A percentile compares a stretch with the other conserved stretches of the same genome.
These are phyloP conservation scores for Moesziomyces sp. DNA, from an alignment of 1,284 basidiomycete genomes.

Conservation along the genomic window DNA sequence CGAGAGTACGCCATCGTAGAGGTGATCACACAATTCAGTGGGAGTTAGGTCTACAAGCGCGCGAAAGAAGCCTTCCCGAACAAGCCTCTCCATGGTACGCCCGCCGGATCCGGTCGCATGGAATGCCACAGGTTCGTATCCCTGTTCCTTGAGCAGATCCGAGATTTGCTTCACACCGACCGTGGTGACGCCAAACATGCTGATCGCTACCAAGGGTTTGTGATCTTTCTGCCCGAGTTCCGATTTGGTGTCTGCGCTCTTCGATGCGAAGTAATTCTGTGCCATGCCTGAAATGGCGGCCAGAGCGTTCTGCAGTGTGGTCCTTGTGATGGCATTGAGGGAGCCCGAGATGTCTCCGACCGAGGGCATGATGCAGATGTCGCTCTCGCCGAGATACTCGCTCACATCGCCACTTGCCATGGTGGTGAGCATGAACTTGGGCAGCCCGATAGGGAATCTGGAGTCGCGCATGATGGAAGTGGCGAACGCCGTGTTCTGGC, in stretches of 20 bases:
- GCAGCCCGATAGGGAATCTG: constrained; percentile 33
- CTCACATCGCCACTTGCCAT: constrained; percentile 43
- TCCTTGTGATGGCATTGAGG: constrained; percentile 36
- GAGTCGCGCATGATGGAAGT: constrained; percentile 39
- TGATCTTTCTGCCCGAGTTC: neutral
- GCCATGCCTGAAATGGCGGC: constrained; percentile 44
- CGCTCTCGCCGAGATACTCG: constrained; percentile 40
- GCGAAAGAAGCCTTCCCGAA: constrained; percentile 34
- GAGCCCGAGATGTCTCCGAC: constrained; percentile 45
- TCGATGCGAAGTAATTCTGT: constrained; percentile 3
- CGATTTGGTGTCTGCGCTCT: neutral
- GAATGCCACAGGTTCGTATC: constrained; percentile 41
- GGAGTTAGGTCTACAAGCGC: constrained; percentile 43
- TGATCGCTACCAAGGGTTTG: constrained; percentile 37
- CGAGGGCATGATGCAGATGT: constrained; percentile 43
- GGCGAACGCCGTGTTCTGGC: constrained; percentile 41
- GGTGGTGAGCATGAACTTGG: constrained; percentile 44
- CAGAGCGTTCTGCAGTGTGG: constrained; percentile 22
- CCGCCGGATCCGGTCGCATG: constrained; percentile 47
- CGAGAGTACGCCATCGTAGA: constrained; percentile 37
- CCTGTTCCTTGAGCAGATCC: constrained; percentile 21
- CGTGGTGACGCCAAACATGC: constrained; percentile 49
- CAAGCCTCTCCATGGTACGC: constrained; percentile 38
- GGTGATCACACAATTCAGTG: constrained; percentile 39
- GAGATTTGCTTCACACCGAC: constrained; percentile 32